phyloP scores from a whole-genome alignment of 495 filamentous ascomycete genomes.

The Aspergillus kassunensis region DNA sequence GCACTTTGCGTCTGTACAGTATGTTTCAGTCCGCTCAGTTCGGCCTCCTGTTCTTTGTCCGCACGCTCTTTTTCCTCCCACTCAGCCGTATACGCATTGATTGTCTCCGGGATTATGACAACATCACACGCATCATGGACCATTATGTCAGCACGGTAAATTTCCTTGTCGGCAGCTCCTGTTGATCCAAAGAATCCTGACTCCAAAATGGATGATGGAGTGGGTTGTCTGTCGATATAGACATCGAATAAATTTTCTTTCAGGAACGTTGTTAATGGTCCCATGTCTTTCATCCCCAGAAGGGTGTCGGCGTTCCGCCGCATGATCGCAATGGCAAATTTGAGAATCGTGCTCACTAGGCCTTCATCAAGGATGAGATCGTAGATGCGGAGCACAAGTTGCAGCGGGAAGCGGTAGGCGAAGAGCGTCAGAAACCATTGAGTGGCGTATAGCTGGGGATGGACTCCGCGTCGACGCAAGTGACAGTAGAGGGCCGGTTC shows the following conservation, averaged over 20 bases:
- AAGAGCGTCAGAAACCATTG: slow-evolving; percentile 99
- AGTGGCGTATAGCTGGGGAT: slow-evolving; percentile 90
- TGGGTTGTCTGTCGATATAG: slow-evolving; percentile 91
- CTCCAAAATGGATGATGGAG: slow-evolving; percentile 82
- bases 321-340: slow-evolving; percentile 93
- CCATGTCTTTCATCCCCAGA: slow-evolving; percentile 89
- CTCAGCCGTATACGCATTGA: slow-evolving; percentile 75
- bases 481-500: slow-evolving; percentile 96
- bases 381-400: slow-evolving; percentile 93
- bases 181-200: slow-evolving; percentile 96
- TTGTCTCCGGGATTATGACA: slow-evolving; percentile 72
- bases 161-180: slow-evolving; percentile 83
- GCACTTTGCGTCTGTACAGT: slow-evolving; percentile 57
- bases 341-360: slow-evolving; percentile 81
- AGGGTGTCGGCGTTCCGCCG: slow-evolving; percentile 79
- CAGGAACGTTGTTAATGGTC: slow-evolving; percentile 75
- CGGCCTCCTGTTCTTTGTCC: slow-evolving; percentile 76
- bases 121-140: slow-evolving; percentile 93
- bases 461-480: slow-evolving; percentile 79
- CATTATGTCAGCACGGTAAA: slow-evolving; percentile 90
- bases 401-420: slow-evolving; percentile 94
- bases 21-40: slow-evolving; percentile 72
- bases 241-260: slow-evolving; percentile 94
- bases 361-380: slow-evolving; percentile 96
- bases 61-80: slow-evolving; percentile 83